These are phyloP conservation scores for Chlorella sp. DNA, from an alignment of 139 green algal genomes.

Conservation along the genomic window DNA sequence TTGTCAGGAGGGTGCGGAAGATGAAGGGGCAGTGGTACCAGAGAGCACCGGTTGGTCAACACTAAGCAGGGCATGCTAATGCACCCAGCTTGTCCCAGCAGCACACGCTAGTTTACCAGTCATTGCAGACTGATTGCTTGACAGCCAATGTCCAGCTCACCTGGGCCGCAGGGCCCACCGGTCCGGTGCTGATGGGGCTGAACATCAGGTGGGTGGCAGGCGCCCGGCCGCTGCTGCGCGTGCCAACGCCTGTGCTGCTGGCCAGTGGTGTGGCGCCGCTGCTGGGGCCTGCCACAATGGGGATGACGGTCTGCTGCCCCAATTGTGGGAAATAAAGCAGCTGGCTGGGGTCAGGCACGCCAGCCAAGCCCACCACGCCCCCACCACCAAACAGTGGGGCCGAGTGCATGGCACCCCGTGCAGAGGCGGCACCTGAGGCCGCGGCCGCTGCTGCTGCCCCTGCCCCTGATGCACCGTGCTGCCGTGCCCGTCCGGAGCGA, in stretches of 20 bases:
- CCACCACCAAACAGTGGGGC: background rate
- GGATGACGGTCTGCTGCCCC: background rate
- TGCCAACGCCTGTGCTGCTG: too few relatives aligned
- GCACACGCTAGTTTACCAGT: too few relatives aligned
- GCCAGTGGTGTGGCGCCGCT: background rate
- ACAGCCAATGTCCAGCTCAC: too few relatives aligned
- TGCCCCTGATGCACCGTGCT: background rate
- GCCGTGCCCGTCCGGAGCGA: too few relatives aligned
- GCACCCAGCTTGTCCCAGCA: too few relatives aligned
- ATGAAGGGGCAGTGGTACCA: too few relatives aligned
- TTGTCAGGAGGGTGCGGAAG: too few relatives aligned
- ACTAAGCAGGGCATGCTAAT: too few relatives aligned
- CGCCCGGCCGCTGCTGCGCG: background rate
- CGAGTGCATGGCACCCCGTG: background rate
- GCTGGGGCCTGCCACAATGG: background rate
- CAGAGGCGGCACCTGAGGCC: background rate
- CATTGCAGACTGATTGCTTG: too few relatives aligned
- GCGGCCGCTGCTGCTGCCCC: background rate
- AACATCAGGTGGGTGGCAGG: constrained; percentile 23
- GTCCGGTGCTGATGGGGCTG: background rate
- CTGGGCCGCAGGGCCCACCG: background rate
- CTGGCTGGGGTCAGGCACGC: constrained; percentile 17
- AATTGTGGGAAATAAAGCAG: constrained; percentile 8
- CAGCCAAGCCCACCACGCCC: background rate
- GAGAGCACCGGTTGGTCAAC: too few relatives aligned